A percentile compares a stretch with the other conserved stretches of the same genome.
Evolutionary conservation across 1,139 yeast genomes (phyloP).

Genomic region (Protomyces inouyei): DNA sequence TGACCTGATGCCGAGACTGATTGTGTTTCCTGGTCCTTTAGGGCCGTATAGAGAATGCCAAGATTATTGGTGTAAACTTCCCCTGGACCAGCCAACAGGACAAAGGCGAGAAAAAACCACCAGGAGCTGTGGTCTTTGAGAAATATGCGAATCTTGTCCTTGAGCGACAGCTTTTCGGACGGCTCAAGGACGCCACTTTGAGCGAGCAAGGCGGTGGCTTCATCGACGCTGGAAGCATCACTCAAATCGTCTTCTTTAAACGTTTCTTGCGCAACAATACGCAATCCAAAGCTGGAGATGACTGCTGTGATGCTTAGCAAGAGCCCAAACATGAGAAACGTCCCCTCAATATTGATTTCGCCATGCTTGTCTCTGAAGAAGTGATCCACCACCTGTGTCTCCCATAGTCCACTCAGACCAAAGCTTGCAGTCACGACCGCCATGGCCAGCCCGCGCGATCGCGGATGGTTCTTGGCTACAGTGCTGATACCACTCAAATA

Average conservation of each 20-base stretch:
- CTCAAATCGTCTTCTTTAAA: not conserved
- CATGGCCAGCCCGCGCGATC: conserved; percentile 59
- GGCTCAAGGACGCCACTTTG: conserved; percentile 21
- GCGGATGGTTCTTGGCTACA: conserved; percentile 33
- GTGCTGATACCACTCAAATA: conserved; percentile 34
- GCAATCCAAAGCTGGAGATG: conserved; percentile 31
- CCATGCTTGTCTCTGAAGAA: conserved; percentile 42
- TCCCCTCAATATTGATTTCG: conserved; percentile 48
- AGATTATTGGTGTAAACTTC: conserved; percentile 84
- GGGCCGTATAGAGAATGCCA: conserved; percentile 51
- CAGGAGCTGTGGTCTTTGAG: conserved; percentile 62
- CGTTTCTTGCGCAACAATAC: conserved; percentile 23
- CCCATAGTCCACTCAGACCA: conserved; percentile 70
- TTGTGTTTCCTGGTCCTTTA: not conserved
- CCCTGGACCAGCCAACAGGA: conserved; percentile 69
- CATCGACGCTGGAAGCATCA: conserved; percentile 7
- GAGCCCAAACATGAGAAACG: conserved; percentile 56
- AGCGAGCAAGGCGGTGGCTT: conserved; percentile 27
- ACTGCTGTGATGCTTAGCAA: conserved; percentile 37
- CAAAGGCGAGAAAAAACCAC: conserved; percentile 55
- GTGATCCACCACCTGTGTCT: conserved; percentile 39
- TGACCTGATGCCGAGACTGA: conserved; percentile 36
- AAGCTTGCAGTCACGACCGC: conserved; percentile 83
- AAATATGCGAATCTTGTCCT: conserved; percentile 40
- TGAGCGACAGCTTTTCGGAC: conserved; percentile 22